phyloP scores from a whole-genome alignment of 768 basidiomycete species.

The Coprinellus micaceus region DNA sequence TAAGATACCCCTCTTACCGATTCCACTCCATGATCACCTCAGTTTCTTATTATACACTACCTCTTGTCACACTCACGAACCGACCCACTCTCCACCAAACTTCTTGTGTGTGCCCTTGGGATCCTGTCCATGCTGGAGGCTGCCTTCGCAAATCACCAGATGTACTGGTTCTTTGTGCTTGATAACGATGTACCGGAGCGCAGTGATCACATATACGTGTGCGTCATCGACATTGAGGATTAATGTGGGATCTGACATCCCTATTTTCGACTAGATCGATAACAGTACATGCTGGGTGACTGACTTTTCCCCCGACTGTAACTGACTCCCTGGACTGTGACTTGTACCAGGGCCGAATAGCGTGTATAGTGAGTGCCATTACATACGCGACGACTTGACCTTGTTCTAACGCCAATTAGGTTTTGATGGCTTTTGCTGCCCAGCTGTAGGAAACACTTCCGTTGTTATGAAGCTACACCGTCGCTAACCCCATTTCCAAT shows the following conservation, averaged over 20 bases:
- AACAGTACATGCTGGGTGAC: background rate
- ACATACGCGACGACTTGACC: too few relatives aligned
- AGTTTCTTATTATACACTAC: too few relatives aligned
- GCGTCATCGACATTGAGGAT: background rate
- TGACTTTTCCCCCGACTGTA: background rate
- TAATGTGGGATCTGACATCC: background rate
- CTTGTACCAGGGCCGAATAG: background rate
- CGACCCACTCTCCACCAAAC: too few relatives aligned
- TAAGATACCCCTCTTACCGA: background rate
- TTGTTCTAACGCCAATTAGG: too few relatives aligned
- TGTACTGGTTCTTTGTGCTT: background rate
- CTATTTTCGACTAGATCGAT: background rate
- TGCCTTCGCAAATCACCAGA: conserved; percentile 3
- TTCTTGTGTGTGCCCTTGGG: background rate
- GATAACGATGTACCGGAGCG: background rate
- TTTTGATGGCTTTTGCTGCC: background rate
- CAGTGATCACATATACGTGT: background rate
- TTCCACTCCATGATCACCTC: background rate
- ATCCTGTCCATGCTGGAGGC: background rate
- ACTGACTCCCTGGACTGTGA: background rate
- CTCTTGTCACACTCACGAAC: too few relatives aligned
- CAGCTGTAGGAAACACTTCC: conserved; percentile 1
- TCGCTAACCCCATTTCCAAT: too few relatives aligned
- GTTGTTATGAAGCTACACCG: too few relatives aligned
- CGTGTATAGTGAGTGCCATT: too few relatives aligned